Evolutionary conservation across 768 basidiomycete species (phyloP).

Genomic region (Clavulina sp.): DNA sequence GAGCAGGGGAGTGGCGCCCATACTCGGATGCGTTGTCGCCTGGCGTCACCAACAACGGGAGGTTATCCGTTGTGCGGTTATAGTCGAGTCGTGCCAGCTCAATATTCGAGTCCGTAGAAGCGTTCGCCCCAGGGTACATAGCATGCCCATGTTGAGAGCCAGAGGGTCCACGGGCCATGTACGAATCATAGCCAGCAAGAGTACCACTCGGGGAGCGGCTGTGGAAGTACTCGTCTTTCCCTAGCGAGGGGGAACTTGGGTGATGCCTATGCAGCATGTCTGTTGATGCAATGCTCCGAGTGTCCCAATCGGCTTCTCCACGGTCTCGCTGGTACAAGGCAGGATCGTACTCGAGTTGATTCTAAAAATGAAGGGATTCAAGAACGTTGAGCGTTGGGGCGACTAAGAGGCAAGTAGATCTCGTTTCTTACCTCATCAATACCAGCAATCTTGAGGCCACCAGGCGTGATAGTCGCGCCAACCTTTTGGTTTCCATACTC

Average conservation of each 20-base stretch:
- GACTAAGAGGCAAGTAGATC: neutral
- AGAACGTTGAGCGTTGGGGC: slow-evolving; percentile 2
- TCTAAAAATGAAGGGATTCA: slow-evolving; percentile 13
- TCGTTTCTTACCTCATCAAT: slow-evolving; percentile 57
- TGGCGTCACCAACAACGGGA: neutral
- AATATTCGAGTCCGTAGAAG: no score
- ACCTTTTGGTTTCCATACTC: slow-evolving; percentile 67
- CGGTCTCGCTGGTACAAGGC: slow-evolving; percentile 57
- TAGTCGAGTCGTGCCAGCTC: neutral
- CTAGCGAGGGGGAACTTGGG: no score
- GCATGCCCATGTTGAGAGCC: no score
- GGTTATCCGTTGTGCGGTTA: neutral
- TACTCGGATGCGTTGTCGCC: neutral
- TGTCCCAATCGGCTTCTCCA: slow-evolving; percentile 81
- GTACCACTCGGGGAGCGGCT: neutral
- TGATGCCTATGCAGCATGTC: no score
- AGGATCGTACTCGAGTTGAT: slow-evolving; percentile 72
- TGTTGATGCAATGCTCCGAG: slow-evolving; percentile 38
- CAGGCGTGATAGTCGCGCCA: slow-evolving; percentile 56
- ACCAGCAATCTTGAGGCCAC: slow-evolving; percentile 69
- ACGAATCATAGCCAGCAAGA: neutral
- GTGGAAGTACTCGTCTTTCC: neutral
- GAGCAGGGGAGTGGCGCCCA: no score
- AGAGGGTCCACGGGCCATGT: neutral
- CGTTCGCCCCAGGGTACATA: no score